Base-by-base conservation (phyloP, 495 filamentous ascomycete species). In the Mycothermus thermophilus region DNA sequence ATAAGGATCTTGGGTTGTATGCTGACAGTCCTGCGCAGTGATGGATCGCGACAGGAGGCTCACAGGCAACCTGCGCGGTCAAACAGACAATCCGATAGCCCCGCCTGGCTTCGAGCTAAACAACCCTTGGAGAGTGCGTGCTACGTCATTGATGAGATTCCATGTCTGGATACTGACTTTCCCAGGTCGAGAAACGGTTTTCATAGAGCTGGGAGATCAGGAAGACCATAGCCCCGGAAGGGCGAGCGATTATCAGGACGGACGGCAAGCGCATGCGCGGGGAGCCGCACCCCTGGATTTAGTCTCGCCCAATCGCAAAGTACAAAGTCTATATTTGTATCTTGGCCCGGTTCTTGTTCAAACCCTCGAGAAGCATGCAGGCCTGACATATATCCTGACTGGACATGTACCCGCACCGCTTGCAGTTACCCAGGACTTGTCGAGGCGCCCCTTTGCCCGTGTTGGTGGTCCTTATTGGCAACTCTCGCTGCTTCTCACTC, bases 301-400 rank as follows among this genome's bases (percentile, higher is more conserved):
- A 37, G n/a, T 22, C 14, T 24, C 12, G 28, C 34, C 16, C 26
- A 8, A 13, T 17, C 8, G 22, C 27, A 24, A 10, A 43, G 38
- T 39, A 41, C 33, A 44, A 39, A 41, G 15, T 37, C 46, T 54
- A 62, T 50, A 92, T 79, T 37, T 74, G 64, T 37, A 77, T 83
- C 62, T 79, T 80, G 14, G 90, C 79, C 22, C 86, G 61, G 47
- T 82, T 93, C 63, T 87, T 92, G 50, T 95, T 96, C 40, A 97
- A 56, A 0, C 82, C 83, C 42, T 96, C 87, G 9, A 97, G 71
- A 12, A 97, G 64, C 37, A 72, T 76, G 59, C 90, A 97, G 1
- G 90, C 90, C 57, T 97, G 92, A 59, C 90, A 97, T 27, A 94
- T 72, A n/a, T 70, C 67, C 55, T 96, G 90, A 50, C 85, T 93